These are phyloP conservation scores for Ogataea pilisensis DNA, from an alignment of 805 yeast genomes.

Conservation along the genomic window DNA sequence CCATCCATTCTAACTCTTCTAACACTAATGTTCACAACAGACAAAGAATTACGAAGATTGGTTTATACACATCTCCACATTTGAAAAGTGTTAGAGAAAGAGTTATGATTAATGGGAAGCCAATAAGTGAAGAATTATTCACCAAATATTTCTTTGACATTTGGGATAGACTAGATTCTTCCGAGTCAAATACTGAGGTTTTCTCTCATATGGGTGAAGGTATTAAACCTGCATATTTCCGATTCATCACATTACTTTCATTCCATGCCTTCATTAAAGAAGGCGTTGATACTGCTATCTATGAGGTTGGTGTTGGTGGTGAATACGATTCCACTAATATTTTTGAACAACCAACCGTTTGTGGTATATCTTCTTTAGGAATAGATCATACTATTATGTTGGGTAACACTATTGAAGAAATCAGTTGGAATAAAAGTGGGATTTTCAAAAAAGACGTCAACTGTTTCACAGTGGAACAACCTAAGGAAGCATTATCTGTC, in stretches of 20 bases:
- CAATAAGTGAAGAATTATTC: constrained; percentile 75
- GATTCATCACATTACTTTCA: constrained; percentile 82
- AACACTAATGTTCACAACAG: neutral
- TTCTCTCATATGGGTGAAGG: constrained; percentile 75
- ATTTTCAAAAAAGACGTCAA: constrained; percentile 68
- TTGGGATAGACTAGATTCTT: constrained; percentile 68
- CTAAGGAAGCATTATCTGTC: constrained; percentile 49
- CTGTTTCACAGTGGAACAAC: constrained; percentile 62
- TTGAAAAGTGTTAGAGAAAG: constrained; percentile 90
- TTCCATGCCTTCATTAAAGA: constrained; percentile 88
- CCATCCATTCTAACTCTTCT: neutral
- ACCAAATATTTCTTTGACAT: constrained; percentile 90
- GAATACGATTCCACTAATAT: constrained; percentile 95
- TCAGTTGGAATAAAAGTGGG: constrained; percentile 96
- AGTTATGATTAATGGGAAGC: constrained; percentile 80
- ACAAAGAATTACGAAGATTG: constrained; percentile 55
- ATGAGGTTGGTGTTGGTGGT: constrained; percentile 99
- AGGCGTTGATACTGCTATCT: constrained; percentile 88
- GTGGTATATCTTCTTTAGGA: constrained; percentile 85
- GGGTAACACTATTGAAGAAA: constrained; percentile 82
- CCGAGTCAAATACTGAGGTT: constrained; percentile 46
- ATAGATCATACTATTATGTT: constrained; percentile 86
- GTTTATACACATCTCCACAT: constrained; percentile 96
- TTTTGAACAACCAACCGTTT: constrained; percentile 69
- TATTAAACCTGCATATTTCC: constrained; percentile 88